Base-by-base conservation (phyloP, 2,329 filamentous ascomycete species). In the Venturia carpophila region DNA sequence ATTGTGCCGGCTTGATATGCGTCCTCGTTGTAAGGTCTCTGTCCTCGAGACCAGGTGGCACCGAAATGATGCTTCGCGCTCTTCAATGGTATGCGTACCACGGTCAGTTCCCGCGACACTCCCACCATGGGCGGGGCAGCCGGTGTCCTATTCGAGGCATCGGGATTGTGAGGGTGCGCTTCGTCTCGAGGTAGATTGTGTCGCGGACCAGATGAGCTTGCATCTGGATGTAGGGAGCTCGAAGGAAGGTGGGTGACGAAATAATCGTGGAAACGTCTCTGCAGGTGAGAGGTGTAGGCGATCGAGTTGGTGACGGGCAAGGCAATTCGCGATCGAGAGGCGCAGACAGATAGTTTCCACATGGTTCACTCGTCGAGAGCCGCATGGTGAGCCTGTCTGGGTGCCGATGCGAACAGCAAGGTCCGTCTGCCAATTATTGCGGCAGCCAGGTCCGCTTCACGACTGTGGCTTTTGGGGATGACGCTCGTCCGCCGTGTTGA, bases 11-110 rank as follows among this genome's bases (percentile, higher is more conserved):
- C 94, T 77, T 97, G 93, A 73, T 92, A 91, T 13, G 91, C 85
- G 73, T 99, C 94, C 76, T 99, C 94, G 74, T 97, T 97, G 75
- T 94, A 91, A 0, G 87, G 86, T 13, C 94, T 85, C 65, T 88
- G 91, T 27, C 94, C 94, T 61, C 94, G 85, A 41, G 88, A 89
- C 52, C 89, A 84, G 15, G 85, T 85, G 30, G 86, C 90, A 34
- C 94, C 94, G 72, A 95, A 97, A 77, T 99, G 94, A 73, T 99
- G 94, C 74, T 97, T 97, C 39, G 94, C 94, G 70, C 89, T 92
- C 71, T 88, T 89, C 68, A 99, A 80, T 5, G 94, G 94, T 72
- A 99, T 99, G 43, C 94, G 89, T 60, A 97, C 94, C 6, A 97
- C 91, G 0, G 94, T 97, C 69, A 94, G 86, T 71, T 97, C 92